Evolutionary conservation across 331 rosid genomes (phyloP).

Genomic region (Phaseolus coccineus): DNA sequence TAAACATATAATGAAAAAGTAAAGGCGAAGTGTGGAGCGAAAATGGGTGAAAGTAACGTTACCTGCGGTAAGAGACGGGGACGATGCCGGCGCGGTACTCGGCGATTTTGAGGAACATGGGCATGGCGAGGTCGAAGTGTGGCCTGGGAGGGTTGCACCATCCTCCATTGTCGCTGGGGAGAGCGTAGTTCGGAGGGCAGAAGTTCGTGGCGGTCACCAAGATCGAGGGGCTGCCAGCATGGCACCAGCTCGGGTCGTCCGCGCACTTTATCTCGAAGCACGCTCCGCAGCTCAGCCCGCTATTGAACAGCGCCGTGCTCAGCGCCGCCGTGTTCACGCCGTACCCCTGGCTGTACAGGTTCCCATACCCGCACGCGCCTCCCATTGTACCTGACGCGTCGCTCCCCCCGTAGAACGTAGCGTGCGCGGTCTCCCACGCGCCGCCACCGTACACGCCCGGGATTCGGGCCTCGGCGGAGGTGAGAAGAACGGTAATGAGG

Average conservation of each 20-base stretch:
- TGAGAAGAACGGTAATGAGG: constrained; percentile 39
- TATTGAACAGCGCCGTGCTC: constrained; percentile 85
- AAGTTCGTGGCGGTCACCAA: constrained; percentile 83
- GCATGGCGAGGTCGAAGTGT: constrained; percentile 92
- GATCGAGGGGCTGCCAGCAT: constrained; percentile 79
- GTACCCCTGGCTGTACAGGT: constrained; percentile 82
- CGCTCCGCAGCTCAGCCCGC: constrained; percentile 78
- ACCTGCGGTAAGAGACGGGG: constrained; percentile 87
- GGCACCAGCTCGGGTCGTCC: constrained; percentile 73
- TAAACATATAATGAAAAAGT: background rate
- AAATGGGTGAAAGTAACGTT: background rate
- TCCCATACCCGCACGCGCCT: constrained; percentile 91
- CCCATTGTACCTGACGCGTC: constrained; percentile 98
- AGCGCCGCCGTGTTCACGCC: constrained; percentile 86
- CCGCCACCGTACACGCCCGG: constrained; percentile 67
- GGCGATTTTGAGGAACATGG: constrained; percentile 87
- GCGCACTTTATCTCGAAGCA: constrained; percentile 85
- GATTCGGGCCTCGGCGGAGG: constrained; percentile 49
- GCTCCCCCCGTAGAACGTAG: constrained; percentile 88
- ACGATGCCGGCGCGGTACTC: constrained; percentile 90
- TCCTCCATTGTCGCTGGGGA: constrained; percentile 76
- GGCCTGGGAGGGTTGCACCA: constrained; percentile 95
- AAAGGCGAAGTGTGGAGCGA: background rate
- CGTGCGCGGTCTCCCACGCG: constrained; percentile 81
- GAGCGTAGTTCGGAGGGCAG: constrained; percentile 82